These are phyloP conservation scores for Shiraia bambusicola DNA, from an alignment of 2,329 filamentous ascomycete species.

Conservation along the genomic window DNA sequence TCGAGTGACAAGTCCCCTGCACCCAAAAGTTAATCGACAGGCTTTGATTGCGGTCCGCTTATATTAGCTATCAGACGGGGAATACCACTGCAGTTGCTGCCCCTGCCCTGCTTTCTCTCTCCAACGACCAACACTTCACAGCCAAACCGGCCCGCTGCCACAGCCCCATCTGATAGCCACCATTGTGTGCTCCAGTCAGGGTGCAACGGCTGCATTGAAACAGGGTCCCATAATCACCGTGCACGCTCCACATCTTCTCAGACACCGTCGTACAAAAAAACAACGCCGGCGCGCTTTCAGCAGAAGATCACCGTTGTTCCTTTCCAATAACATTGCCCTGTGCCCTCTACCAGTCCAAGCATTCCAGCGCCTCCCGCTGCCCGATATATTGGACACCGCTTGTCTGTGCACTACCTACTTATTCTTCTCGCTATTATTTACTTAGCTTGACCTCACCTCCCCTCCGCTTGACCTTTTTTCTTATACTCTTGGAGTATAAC, in stretches of 20 bases:
- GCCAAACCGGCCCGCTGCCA: constrained; percentile 28
- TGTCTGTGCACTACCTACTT: constrained; percentile 20
- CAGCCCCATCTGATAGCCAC: constrained; percentile 29
- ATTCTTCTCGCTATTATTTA: constrained; percentile 4
- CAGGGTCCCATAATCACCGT: constrained; percentile 30
- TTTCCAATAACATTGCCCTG: constrained; percentile 34
- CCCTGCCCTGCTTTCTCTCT: constrained; percentile 20
- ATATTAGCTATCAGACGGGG: too few species aligned
- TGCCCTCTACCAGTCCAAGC: constrained; percentile 29
- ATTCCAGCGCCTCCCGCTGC: constrained; percentile 35
- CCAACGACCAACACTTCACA: too few species aligned
- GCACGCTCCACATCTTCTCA: constrained; percentile 23
- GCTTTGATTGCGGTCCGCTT: constrained; percentile 24
- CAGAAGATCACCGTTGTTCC: constrained; percentile 35
- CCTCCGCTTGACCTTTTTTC: constrained; percentile 4
- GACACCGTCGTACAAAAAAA: constrained; percentile 24
- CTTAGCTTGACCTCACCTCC: constrained; percentile 7
- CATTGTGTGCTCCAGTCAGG: constrained; percentile 22
- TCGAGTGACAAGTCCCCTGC: constrained; percentile 3
- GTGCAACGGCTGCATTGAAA: constrained; percentile 20
- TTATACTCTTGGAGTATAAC: too few species aligned
- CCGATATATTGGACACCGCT: constrained; percentile 36
- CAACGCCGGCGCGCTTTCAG: constrained; percentile 27
- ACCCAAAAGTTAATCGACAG: constrained; percentile 8
- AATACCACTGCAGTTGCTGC: constrained; percentile 13